These are phyloP conservation scores for Pythium plurisporium DNA, from an alignment of 352 stramenopile species.

Conservation along the genomic window DNA sequence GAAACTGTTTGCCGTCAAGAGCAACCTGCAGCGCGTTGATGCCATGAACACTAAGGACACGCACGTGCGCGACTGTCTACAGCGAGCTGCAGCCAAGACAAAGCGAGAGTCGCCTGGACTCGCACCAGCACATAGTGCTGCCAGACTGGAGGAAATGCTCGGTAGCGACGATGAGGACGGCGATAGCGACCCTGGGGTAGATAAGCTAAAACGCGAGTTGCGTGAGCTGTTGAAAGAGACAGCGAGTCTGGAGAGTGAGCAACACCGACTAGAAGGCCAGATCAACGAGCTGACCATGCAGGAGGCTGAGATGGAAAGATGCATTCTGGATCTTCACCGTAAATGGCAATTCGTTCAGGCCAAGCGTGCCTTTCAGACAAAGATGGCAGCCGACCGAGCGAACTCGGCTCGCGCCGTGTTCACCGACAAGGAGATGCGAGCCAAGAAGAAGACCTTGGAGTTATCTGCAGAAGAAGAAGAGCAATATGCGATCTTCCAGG, in stretches of 20 bases:
- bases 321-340: conserved; percentile 27
- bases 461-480: conserved; percentile 53
- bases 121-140: not conserved
- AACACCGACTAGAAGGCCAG: conserved; percentile 27
- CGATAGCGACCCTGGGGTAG: not conserved
- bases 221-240: conserved; percentile 36
- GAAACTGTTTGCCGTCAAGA: conserved; percentile 36
- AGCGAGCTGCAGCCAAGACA: conserved; percentile 5
- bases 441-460: conserved; percentile 33
- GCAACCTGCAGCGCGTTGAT: conserved; percentile 33
- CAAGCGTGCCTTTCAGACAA: conserved; percentile 44
- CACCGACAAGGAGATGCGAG: no score
- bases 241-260: conserved; percentile 31
- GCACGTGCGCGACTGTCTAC: conserved; percentile 46
- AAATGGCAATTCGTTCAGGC: conserved; percentile 42
- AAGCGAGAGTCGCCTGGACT: not conserved
- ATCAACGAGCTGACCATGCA: conserved; percentile 24
- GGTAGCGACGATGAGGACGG: conserved; percentile 2
- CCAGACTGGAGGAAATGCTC: conserved; percentile 1
- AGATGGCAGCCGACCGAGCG: conserved; percentile 28
- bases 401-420: conserved; percentile 1
- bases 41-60: conserved; percentile 56
- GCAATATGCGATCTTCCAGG: conserved; percentile 46
- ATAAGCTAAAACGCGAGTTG: conserved; percentile 28
- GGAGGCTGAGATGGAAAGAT: conserved; percentile 27